These are phyloP conservation scores for Russula griseocarnosa DNA, from an alignment of 768 basidiomycete species.

Conservation along the genomic window DNA sequence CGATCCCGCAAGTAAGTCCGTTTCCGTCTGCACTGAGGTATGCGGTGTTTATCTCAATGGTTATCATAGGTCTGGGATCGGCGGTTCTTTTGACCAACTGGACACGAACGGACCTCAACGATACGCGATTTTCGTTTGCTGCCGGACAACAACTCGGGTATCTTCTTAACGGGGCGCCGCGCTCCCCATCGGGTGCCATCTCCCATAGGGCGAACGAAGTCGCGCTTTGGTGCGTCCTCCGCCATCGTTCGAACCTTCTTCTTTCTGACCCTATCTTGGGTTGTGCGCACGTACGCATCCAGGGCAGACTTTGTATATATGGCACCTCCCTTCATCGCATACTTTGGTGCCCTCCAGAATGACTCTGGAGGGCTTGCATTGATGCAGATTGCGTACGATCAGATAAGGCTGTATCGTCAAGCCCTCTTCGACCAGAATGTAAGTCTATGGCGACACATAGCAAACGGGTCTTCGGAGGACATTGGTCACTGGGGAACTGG, in stretches of 20 bases:
- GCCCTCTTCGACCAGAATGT: conserved; percentile 42
- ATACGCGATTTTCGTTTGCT: conserved; percentile 40
- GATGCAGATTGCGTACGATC: conserved; percentile 51
- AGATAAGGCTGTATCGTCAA: conserved; percentile 54
- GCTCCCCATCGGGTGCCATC: conserved; percentile 51
- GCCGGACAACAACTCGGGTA: conserved; percentile 48
- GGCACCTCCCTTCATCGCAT: conserved; percentile 65
- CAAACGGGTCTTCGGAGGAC: conserved; percentile 45
- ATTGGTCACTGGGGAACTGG: conserved; percentile 57
- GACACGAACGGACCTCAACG: conserved; percentile 40
- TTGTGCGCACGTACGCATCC: neutral
- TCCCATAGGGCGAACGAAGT: conserved; percentile 52
- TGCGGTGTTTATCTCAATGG: neutral
- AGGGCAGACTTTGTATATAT: conserved; percentile 61
- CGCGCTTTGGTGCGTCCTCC: conserved; percentile 48
- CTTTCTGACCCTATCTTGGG: neutral
- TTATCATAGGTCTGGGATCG: conserved; percentile 45
- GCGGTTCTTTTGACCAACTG: conserved; percentile 52
- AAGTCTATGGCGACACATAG: conserved; percentile 56
- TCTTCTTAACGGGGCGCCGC: conserved; percentile 44
- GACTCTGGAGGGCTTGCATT: conserved; percentile 37
- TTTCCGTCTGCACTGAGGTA: neutral
- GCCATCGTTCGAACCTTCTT: neutral
- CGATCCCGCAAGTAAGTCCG: conserved; percentile 51
- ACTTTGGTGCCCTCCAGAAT: conserved; percentile 51